These are phyloP conservation scores for Chaetomiaceae sp. DNA, from an alignment of 2,329 filamentous ascomycete genomes.

Conservation along the genomic window DNA sequence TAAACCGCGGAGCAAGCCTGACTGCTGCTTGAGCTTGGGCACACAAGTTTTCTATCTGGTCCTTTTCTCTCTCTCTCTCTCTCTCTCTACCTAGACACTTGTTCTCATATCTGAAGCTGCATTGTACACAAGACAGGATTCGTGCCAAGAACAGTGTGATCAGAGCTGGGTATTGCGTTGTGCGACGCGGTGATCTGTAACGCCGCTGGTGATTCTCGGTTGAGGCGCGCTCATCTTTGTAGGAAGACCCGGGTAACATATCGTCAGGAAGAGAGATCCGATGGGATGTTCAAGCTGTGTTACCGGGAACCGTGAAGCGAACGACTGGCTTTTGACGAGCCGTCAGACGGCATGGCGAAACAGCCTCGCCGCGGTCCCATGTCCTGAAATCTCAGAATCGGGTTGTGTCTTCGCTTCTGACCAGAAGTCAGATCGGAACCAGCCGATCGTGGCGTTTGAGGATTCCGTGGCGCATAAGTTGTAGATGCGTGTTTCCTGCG, in stretches of 20 bases:
- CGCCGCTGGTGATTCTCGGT: neutral
- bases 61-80: slow-evolving; percentile 1
- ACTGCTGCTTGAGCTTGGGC: slow-evolving; percentile 15
- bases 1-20: slow-evolving; percentile 18
- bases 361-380: neutral
- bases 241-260: neutral
- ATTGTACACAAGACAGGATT: slow-evolving; percentile 14
- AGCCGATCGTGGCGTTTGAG: too few relatives aligned
- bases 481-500: too few relatives aligned
- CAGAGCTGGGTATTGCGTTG: neutral
- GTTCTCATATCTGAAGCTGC: slow-evolving; percentile 4
- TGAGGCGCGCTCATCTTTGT: neutral
- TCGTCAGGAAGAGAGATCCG: neutral
- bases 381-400: neutral
- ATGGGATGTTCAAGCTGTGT: neutral
- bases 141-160: neutral
- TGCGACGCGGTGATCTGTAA: neutral
- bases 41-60: slow-evolving; percentile 1
- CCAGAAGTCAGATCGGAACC: neutral
- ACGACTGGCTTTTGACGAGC: neutral
- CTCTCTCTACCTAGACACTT: slow-evolving; percentile 8
- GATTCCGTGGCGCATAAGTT: too few relatives aligned
- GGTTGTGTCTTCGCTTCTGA: neutral
- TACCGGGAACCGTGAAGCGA: neutral
- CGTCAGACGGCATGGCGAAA: neutral